A percentile compares a stretch with the other conserved stretches of the same genome.
phyloP scores from a whole-genome alignment of 2,329 filamentous ascomycete species.

The Elsinoe arachidis region DNA sequence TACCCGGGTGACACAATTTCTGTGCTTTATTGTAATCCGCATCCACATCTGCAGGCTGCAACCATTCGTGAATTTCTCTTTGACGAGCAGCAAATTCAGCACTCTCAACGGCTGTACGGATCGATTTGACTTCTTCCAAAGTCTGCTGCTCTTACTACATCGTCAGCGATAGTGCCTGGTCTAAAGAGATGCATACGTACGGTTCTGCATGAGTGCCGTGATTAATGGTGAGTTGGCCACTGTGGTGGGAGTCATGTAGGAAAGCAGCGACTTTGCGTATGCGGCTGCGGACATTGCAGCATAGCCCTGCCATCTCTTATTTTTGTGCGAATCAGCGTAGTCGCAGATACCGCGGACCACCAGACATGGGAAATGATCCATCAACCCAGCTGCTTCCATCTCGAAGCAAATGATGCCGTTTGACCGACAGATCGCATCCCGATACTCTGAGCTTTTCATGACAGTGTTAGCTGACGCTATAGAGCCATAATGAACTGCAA shows the following conservation, averaged over 20 bases:
- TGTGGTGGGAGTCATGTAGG: not conserved
- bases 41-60: not conserved
- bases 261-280: not conserved
- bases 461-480: conserved; percentile 21
- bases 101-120: no score
- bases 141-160: no score
- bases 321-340: conserved; percentile 14
- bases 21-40: not conserved
- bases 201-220: not conserved
- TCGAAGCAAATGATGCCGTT: conserved; percentile 12
- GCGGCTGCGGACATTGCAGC: conserved; percentile 5
- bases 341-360: conserved; percentile 14
- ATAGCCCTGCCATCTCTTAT: conserved; percentile 11
- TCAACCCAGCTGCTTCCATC: conserved; percentile 15
- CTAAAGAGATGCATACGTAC: no score
- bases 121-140: no score
- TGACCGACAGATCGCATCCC: conserved; percentile 16
- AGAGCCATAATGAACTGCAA: conserved; percentile 19
- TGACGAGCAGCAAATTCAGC: no score
- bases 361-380: conserved; percentile 8
- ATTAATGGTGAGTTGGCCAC: no score
- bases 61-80: not conserved
- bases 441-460: conserved; percentile 17
- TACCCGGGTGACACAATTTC: not conserved
- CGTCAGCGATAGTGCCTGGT: no score